phyloP scores from a whole-genome alignment of 768 basidiomycete genomes.

The Russula dissimulans region DNA sequence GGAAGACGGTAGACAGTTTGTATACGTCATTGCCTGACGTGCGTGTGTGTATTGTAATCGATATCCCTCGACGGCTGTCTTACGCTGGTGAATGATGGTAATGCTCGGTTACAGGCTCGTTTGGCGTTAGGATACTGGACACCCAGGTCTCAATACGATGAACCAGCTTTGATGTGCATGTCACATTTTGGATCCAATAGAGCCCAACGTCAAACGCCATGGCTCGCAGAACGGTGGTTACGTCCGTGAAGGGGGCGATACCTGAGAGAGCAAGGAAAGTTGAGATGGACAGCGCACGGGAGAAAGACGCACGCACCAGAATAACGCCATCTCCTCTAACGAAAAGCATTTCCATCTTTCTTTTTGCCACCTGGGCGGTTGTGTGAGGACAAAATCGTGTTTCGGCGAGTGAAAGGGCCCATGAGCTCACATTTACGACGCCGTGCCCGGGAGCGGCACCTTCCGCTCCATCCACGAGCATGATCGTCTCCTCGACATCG shows the following conservation, averaged over 20 bases:
- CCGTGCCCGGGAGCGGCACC: slow-evolving; percentile 45
- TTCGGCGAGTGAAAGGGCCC: neutral
- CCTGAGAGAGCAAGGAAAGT: slow-evolving; percentile 34
- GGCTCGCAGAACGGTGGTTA: slow-evolving; percentile 24
- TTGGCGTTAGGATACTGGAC: no score
- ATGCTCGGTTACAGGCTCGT: neutral
- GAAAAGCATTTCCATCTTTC: slow-evolving; percentile 97
- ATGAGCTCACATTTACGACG: slow-evolving; percentile 50
- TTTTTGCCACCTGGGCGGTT: slow-evolving; percentile 64
- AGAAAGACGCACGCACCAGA: slow-evolving; percentile 40
- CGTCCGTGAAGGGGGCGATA: slow-evolving; percentile 72
- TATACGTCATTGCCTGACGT: slow-evolving; percentile 1
- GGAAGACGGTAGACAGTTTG: slow-evolving; percentile 6
- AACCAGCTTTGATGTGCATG: neutral
- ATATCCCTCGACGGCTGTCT: slow-evolving; percentile 1
- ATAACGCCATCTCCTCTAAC: slow-evolving; percentile 97
- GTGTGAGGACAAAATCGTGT: neutral
- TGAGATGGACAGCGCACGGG: slow-evolving; percentile 2
- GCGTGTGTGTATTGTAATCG: slow-evolving; percentile 10
- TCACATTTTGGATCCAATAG: neutral
- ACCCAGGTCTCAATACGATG: neutral
- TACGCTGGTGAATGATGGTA: neutral
- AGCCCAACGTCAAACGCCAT: neutral
- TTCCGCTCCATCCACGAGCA: slow-evolving; percentile 86
- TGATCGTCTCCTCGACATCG: slow-evolving; percentile 95